phyloP scores from a whole-genome alignment of 257 asterid species.

The Rubia yunnanensis region DNA sequence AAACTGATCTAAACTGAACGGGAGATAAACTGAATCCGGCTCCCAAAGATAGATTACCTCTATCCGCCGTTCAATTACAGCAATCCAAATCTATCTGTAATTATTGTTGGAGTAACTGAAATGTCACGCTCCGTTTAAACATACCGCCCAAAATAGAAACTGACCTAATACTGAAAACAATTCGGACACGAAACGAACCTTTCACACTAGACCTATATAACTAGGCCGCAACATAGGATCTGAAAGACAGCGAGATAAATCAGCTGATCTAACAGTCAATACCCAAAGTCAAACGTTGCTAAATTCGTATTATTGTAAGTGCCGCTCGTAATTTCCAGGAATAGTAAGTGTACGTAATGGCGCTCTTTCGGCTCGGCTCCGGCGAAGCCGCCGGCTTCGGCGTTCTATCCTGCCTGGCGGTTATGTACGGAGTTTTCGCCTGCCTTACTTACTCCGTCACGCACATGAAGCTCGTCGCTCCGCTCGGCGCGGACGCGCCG shows the following conservation, averaged over 20 bases:
- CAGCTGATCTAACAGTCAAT: neutral
- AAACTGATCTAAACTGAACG: too few species aligned
- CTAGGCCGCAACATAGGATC: neutral
- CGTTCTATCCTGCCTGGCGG: constrained; percentile 35
- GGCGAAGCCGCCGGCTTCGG: constrained; percentile 74
- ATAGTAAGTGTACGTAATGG: constrained; percentile 27
- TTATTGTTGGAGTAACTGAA: too few species aligned
- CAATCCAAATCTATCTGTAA: neutral
- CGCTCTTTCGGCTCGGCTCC: constrained; percentile 37
- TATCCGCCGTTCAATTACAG: neutral
- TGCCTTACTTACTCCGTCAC: constrained; percentile 39
- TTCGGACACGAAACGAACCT: neutral
- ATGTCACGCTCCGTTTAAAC: too few species aligned
- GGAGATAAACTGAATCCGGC: too few species aligned
- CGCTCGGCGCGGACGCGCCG: constrained; percentile 80
- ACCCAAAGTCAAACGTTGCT: neutral
- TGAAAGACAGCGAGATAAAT: neutral
- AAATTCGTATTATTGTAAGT: neutral
- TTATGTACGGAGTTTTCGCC: constrained; percentile 50
- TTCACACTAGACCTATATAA: neutral
- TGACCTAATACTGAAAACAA: neutral
- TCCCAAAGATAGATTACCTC: too few species aligned
- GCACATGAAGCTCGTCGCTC: constrained; percentile 70
- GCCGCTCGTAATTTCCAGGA: neutral
- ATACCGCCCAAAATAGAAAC: neutral